A percentile compares a stretch with the other conserved stretches of the same genome.
These are phyloP conservation scores for Diutina ranongensis DNA, from an alignment of 1,139 yeast species.

Conservation along the genomic window DNA sequence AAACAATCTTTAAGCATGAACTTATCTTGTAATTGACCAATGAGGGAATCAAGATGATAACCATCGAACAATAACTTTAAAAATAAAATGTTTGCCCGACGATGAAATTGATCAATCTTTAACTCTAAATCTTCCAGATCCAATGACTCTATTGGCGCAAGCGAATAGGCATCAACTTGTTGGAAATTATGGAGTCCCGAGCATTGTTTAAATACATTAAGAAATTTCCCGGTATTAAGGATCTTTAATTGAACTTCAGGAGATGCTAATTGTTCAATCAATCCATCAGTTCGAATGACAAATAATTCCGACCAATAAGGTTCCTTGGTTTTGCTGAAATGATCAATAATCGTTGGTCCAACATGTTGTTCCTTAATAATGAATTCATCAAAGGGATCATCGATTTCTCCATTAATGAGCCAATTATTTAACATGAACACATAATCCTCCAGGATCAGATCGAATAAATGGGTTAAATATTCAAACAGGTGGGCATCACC, in stretches of 20 bases:
- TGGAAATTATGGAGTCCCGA: constrained; percentile 19
- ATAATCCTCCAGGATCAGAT: constrained; percentile 53
- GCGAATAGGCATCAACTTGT: constrained; percentile 18
- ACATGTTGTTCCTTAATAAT: constrained; percentile 41
- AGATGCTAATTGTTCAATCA: constrained; percentile 52
- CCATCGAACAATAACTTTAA: constrained; percentile 51
- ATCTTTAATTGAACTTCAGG: constrained; percentile 53
- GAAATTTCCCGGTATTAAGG: constrained; percentile 72
- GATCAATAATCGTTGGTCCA: constrained; percentile 14
- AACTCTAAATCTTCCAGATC: constrained; percentile 45
- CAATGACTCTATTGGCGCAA: constrained; percentile 26
- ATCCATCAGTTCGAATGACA: constrained; percentile 62
- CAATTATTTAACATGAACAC: constrained; percentile 62
- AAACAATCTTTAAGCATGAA: constrained; percentile 40
- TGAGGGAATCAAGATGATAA: constrained; percentile 37
- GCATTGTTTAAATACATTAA: constrained; percentile 61
- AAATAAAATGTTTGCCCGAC: constrained; percentile 55
- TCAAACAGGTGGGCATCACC: constrained; percentile 55
- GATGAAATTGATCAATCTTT: constrained; percentile 51
- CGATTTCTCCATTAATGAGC: constrained; percentile 64
- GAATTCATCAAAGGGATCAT: constrained; percentile 80
- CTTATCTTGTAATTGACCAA: constrained; percentile 39
- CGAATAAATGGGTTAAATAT: constrained; percentile 43
- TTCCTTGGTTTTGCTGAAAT: constrained; percentile 46
- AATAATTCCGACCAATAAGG: constrained; percentile 83